A percentile compares a stretch with the other conserved stretches of the same genome.
These are phyloP conservation scores for Torulaspora quercuum DNA, from an alignment of 805 yeast genomes.

Conservation along the genomic window DNA sequence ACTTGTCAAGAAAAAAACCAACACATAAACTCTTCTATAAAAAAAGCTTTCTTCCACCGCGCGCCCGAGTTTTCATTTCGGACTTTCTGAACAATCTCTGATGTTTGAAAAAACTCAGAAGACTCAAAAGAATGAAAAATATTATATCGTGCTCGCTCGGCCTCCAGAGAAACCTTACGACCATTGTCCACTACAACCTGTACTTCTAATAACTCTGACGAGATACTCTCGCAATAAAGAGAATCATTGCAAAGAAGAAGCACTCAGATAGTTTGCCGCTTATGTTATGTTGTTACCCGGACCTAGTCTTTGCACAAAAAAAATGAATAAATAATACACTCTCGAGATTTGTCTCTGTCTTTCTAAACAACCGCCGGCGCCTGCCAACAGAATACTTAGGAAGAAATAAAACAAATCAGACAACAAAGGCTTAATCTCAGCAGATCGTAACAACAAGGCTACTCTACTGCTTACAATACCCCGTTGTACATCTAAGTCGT, in stretches of 20 bases:
- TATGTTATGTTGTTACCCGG: conserved; percentile 15
- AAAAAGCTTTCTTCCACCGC: background rate
- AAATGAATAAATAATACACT: too few relatives aligned
- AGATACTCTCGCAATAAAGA: too few relatives aligned
- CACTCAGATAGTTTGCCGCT: too few relatives aligned
- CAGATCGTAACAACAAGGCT: conserved; percentile 2
- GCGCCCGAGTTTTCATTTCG: conserved; percentile 1
- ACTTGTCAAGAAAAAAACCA: too few relatives aligned
- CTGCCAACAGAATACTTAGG: conserved; percentile 6
- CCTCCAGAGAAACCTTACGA: too few relatives aligned
- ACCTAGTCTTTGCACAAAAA: background rate
- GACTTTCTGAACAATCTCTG: background rate
- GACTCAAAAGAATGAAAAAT: too few relatives aligned
- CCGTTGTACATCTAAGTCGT: conserved; percentile 38
- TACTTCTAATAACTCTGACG: too few relatives aligned
- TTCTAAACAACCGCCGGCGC: conserved; percentile 7
- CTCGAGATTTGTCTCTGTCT: too few relatives aligned
- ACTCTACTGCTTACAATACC: conserved; percentile 8
- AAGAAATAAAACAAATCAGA: conserved; percentile 20
- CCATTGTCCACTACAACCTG: too few relatives aligned
- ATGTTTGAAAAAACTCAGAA: too few relatives aligned
- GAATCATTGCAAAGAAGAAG: too few relatives aligned
- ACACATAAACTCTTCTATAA: background rate
- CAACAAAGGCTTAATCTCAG: conserved; percentile 17
- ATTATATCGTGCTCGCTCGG: too few relatives aligned